phyloP scores from a whole-genome alignment of 768 basidiomycete species.

The Tylopilus intermedius region DNA sequence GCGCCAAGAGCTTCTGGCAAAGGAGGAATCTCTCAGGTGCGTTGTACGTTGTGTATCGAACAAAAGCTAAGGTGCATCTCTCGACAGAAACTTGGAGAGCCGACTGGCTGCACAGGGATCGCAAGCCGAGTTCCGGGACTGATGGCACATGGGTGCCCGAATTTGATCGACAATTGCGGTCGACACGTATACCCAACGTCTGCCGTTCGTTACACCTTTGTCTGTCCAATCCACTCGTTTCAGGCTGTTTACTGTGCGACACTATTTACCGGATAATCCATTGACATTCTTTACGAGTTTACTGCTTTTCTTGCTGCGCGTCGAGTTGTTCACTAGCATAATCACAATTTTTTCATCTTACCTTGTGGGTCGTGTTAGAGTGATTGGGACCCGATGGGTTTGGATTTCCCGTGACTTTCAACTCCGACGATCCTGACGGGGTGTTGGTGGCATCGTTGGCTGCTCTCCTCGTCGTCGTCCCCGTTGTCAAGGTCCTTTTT shows the following conservation, averaged over 20 bases:
- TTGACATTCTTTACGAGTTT: constrained; percentile 33
- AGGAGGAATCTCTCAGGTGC: constrained; percentile 89
- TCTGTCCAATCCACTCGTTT: constrained; percentile 32
- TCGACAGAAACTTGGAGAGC: constrained; percentile 76
- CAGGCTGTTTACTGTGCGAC: constrained; percentile 31
- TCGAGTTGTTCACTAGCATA: constrained; percentile 19
- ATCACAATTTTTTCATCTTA: constrained; percentile 16
- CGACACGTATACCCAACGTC: constrained; percentile 33
- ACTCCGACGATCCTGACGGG: constrained; percentile 24
- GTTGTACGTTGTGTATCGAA: constrained; percentile 15
- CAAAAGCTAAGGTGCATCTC: background rate
- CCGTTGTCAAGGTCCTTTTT: background rate
- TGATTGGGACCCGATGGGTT: constrained; percentile 7
- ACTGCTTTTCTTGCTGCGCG: constrained; percentile 28
- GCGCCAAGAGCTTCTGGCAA: constrained; percentile 91
- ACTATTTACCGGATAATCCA: constrained; percentile 34
- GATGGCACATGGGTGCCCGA: constrained; percentile 27
- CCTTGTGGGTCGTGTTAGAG: background rate
- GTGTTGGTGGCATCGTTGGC: constrained; percentile 5
- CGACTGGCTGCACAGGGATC: constrained; percentile 87
- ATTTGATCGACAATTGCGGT: constrained; percentile 22
- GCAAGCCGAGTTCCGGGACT: constrained; percentile 73
- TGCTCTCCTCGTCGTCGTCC: constrained; percentile 4
- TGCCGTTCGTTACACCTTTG: constrained; percentile 34
- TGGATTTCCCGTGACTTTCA: constrained; percentile 19